Conservation (phyloP, 257 asterid genomes). For the Lycium ferocissimum region DNA sequence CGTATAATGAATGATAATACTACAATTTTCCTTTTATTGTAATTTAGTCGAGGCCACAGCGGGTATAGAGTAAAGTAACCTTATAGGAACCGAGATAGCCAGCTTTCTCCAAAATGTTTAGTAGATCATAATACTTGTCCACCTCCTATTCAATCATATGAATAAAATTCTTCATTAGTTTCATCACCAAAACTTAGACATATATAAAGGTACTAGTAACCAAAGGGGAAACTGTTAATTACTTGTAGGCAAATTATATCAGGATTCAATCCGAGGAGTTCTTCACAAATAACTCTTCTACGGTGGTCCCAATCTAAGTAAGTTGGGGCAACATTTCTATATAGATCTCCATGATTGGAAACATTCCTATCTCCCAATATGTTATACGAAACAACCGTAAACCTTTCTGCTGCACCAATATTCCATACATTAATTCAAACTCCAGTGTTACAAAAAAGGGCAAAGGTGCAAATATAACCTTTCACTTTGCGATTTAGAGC, state of each 20-base stretch:
- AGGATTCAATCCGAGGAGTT: conserved; percentile 40
- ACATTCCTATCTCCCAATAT: conserved; percentile 50
- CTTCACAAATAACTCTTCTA: conserved; percentile 43
- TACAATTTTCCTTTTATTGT: neutral
- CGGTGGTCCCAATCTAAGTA: conserved; percentile 46
- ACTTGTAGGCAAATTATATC: conserved; percentile 51
- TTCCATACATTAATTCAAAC: neutral
- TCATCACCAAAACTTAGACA: neutral
- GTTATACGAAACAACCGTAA: conserved; percentile 45
- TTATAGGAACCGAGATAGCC: conserved; percentile 50
- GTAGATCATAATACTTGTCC: conserved; percentile 47
- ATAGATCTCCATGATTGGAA: conserved; percentile 42
- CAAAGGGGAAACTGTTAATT: neutral
- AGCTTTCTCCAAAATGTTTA: conserved; percentile 37
- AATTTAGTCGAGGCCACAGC: neutral
- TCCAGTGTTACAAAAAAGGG: neutral
- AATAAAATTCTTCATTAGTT: neutral
- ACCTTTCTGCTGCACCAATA: conserved; percentile 34
- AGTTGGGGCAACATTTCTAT: conserved; percentile 44
- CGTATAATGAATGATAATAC: neutral
- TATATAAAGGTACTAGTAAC: neutral
- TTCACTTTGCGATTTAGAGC: too few species aligned
- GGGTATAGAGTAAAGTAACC: conserved; percentile 29
- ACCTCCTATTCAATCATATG: conserved; percentile 45
- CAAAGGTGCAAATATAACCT: too few species aligned